A percentile compares a stretch with the other conserved stretches of the same genome.
Evolutionary conservation across 495 filamentous ascomycete genomes (phyloP).

Genomic region (Aspergillus panamensis): DNA sequence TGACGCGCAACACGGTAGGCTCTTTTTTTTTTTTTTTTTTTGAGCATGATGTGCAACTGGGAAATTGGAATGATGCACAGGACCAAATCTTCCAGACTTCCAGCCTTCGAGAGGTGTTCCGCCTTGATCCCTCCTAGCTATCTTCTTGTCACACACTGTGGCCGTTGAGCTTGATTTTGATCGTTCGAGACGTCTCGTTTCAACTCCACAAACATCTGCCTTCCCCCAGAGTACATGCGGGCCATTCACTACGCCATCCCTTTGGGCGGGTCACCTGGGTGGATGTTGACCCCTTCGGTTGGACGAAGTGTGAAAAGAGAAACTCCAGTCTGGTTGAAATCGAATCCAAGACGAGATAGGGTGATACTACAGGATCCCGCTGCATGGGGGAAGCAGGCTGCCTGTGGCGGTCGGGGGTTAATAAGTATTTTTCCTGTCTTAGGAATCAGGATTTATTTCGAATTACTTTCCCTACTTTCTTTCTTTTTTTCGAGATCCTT

Average conservation of each 20-base stretch:
- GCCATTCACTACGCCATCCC: background rate
- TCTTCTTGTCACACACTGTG: slow-evolving; percentile 6
- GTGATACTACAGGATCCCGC: background rate
- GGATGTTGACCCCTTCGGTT: background rate
- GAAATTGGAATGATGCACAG: slow-evolving; percentile 12
- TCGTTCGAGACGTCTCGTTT: background rate
- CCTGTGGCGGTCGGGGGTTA: too few relatives aligned
- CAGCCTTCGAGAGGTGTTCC: slow-evolving; percentile 1
- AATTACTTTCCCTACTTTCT: slow-evolving; percentile 4
- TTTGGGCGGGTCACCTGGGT: background rate
- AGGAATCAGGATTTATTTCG: slow-evolving; percentile 4
- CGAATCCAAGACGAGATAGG: background rate
- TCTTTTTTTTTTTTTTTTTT: background rate
- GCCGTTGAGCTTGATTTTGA: slow-evolving; percentile 14
- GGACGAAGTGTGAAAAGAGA: background rate
- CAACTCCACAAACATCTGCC: background rate
- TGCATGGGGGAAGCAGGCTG: background rate
- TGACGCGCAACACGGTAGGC: slow-evolving; percentile 1
- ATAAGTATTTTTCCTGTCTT: too few relatives aligned
- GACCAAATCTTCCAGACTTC: background rate
- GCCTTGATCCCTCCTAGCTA: background rate
- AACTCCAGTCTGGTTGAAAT: background rate
- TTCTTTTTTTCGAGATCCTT: background rate
- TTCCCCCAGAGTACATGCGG: background rate
- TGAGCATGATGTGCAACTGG: slow-evolving; percentile 9